Evolutionary conservation across 2,329 filamentous ascomycete genomes (phyloP), one percentile per base, ranked within the genome.

Genomic region (Calonectria pseudoturangicola): DNA sequence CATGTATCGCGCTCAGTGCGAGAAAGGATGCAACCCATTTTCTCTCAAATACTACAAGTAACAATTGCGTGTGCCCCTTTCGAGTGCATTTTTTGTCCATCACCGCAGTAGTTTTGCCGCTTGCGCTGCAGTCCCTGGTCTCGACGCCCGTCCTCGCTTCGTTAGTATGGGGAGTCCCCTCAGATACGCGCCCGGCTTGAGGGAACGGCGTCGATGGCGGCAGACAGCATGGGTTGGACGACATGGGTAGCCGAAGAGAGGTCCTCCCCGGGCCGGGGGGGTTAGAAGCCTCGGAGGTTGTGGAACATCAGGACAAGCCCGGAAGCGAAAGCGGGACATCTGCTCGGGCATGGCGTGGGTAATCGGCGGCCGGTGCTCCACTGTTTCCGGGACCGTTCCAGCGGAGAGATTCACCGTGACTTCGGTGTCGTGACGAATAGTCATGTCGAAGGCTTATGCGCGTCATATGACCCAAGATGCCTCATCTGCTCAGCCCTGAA

Each of bases 201-300:
- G 36, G 64, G 30, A 25, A 66, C 48, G 62, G 51, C 36, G 28
- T 43, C 43, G 45, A 51, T 51, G 62, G 51, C 33, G 41, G 41
- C 56, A n/a, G 68, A 30, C 25, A 36, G 27, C 50, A 41, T 43
- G n/a, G 60, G 60, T 30, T 33, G 13, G 30, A 56, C 36, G 36
- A 15, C 56, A 63, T 48, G 56, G 63, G 28, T 63, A 60, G 54
- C 63, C 68, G 51, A 66, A 4, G 68, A 71, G 67, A 54, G 66
- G 69, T 43, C 30, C 54, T 25, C 6, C 15, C 41, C 66, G 51
- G 25, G 27, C 8, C 25, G 58, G 30, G 54, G 18, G 56, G 50
- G 21, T 47, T 7, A 28, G 62, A 50, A 13, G 33, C n/a, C 41
- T 9, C 33, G 41, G 48, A 30, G 27, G 58, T n/a, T 63, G 58